Evolutionary conservation across 257 asterid genomes (phyloP).

Genomic region (Solanum gandarillasii): DNA sequence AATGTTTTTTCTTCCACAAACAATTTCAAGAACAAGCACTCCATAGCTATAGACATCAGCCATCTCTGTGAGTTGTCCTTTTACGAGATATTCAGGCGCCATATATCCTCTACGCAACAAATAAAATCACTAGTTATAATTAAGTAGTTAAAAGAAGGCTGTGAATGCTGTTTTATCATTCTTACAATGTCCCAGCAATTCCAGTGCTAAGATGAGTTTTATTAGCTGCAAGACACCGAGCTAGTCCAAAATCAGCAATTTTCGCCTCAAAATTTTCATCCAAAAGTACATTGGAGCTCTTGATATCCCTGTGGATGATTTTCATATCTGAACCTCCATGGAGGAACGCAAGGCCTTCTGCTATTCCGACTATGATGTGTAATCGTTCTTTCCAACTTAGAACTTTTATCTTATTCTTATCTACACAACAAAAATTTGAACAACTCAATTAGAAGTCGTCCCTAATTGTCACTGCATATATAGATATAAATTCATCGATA

Average conservation of each 20-base stretch:
- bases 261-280: background rate
- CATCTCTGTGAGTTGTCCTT: slow-evolving; percentile 7
- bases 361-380: background rate
- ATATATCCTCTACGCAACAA: background rate
- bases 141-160: background rate
- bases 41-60: slow-evolving; percentile 8
- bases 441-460: background rate
- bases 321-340: background rate
- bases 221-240: background rate
- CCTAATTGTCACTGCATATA: background rate
- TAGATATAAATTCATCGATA: background rate
- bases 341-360: slow-evolving; percentile 7
- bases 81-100: slow-evolving; percentile 7
- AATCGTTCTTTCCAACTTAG: slow-evolving; percentile 6
- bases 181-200: slow-evolving; percentile 14
- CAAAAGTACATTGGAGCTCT: slow-evolving; percentile 7
- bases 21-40: slow-evolving; percentile 1
- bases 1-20: background rate
- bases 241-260: slow-evolving; percentile 14
- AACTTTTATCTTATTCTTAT: background rate
- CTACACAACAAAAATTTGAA: background rate
- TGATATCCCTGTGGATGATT: slow-evolving; percentile 12
- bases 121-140: background rate
- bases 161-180: background rate
- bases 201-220: slow-evolving; percentile 9